These are phyloP conservation scores for Aspergillus fructus DNA, from an alignment of 2,329 filamentous ascomycete genomes.

Conservation along the genomic window DNA sequence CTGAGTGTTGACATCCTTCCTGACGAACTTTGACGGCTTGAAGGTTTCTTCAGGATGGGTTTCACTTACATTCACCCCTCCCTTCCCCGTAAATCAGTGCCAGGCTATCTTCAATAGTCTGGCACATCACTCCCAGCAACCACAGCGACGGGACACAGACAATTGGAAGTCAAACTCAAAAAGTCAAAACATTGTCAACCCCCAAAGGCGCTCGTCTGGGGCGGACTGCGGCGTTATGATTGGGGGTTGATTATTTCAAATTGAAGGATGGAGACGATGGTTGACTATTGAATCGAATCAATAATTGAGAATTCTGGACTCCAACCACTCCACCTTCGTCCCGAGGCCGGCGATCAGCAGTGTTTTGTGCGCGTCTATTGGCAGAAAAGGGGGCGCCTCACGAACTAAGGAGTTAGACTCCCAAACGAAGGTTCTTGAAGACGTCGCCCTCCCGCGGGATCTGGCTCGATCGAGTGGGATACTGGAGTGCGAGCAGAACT, in stretches of 20 bases:
- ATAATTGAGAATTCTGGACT: neutral
- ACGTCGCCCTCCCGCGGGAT: neutral
- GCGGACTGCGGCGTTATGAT: too few relatives aligned
- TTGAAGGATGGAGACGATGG: neutral
- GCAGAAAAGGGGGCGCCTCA: neutral
- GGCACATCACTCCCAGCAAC: neutral
- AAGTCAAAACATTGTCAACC: neutral
- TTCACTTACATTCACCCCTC: neutral
- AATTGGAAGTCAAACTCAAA: neutral
- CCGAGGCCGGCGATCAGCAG: neutral
- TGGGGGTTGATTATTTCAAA: neutral
- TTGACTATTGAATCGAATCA: neutral
- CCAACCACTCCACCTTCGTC: neutral
- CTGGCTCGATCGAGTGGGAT: neutral
- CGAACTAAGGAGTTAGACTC: neutral
- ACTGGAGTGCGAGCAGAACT: neutral
- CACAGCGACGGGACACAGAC: neutral
- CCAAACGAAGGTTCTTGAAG: neutral
- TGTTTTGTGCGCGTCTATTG: neutral
- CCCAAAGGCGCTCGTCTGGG: neutral
- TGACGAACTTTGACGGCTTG: neutral
- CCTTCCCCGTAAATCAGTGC: neutral
- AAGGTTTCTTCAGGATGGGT: too few relatives aligned
- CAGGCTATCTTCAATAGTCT: neutral
- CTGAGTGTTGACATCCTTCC: neutral